Conservation (phyloP, 2,329 filamentous ascomycete genomes). For the Aspergillus japonicus region DNA sequence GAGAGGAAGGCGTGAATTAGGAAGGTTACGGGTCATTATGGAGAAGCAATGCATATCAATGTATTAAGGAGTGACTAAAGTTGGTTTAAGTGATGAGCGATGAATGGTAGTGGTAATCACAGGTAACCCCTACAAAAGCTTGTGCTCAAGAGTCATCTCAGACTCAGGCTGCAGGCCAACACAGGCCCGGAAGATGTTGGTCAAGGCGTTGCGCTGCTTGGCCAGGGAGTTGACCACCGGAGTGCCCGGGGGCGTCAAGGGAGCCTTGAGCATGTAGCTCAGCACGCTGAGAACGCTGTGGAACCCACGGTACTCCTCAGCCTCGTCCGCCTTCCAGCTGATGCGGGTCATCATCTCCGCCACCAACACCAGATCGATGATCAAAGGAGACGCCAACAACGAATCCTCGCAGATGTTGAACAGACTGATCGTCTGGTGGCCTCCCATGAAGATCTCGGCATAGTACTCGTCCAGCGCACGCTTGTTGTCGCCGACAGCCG, state of each 20-base stretch:
- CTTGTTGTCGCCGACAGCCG: conserved; percentile 97
- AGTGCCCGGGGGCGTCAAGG: conserved; percentile 87
- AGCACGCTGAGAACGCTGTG: conserved; percentile 95
- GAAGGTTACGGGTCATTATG: too few relatives aligned
- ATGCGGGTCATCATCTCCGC: conserved; percentile 99
- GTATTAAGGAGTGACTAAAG: too few relatives aligned
- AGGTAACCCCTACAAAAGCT: conserved; percentile 66
- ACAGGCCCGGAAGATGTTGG: conserved; percentile 98
- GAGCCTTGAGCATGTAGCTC: conserved; percentile 98
- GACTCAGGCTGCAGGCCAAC: conserved; percentile 95
- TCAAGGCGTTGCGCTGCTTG: conserved; percentile 91
- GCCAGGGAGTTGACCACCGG: conserved; percentile 93
- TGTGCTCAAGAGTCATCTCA: conserved; percentile 99
- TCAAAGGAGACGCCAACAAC: conserved; percentile 88
- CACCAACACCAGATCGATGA: conserved; percentile 91
- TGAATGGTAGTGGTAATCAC: too few relatives aligned
- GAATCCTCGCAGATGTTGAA: conserved; percentile 99
- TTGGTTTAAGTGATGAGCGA: too few relatives aligned
- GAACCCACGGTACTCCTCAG: conserved; percentile 81
- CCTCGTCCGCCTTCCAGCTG: conserved; percentile 72
- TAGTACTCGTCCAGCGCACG: conserved; percentile 98
- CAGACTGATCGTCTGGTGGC: conserved; percentile 95
- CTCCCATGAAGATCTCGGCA: conserved; percentile 97
- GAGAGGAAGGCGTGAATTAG: background rate
- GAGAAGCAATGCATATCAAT: background rate